Evolutionary conservation across 2,329 filamentous ascomycete species (phyloP).

Genomic region (Nemania diffusa): DNA sequence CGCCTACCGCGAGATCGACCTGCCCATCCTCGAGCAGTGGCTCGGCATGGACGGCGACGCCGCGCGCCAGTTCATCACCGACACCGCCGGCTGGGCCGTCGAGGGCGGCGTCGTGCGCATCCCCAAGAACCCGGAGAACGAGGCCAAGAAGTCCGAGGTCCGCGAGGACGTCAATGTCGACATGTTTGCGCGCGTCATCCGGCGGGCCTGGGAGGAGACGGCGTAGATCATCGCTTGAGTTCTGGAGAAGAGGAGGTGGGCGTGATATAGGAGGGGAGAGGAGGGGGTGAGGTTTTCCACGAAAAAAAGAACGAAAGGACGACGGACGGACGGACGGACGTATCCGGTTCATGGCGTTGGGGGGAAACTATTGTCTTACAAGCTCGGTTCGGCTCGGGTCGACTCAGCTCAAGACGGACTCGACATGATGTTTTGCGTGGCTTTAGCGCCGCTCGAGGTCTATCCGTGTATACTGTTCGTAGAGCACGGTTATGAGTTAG

Average conservation of each 20-base stretch:
- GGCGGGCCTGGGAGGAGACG: constrained; percentile 86
- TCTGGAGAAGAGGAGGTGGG: too few species aligned
- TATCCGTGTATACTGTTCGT: constrained; percentile 23
- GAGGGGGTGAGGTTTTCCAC: constrained; percentile 3
- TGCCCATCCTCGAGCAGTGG: constrained; percentile 77
- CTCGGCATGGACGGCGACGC: constrained; percentile 75
- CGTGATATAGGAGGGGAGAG: neutral
- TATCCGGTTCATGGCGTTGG: constrained; percentile 41
- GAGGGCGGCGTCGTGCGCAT: constrained; percentile 76
- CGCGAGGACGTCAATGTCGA: constrained; percentile 94
- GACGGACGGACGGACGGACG: neutral
- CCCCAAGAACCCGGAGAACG: constrained; percentile 94
- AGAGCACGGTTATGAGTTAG: constrained; percentile 36
- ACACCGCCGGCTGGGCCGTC: constrained; percentile 88
- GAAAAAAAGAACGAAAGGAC: constrained; percentile 18
- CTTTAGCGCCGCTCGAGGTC: constrained; percentile 14
- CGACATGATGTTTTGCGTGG: constrained; percentile 24
- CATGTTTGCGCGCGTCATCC: constrained; percentile 82
- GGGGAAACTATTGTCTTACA: constrained; percentile 25
- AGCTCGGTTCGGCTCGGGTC: neutral
- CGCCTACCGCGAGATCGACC: constrained; percentile 77
- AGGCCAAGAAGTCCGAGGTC: constrained; percentile 95
- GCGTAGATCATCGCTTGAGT: constrained; percentile 54
- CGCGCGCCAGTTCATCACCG: constrained; percentile 80
- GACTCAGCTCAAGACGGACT: constrained; percentile 25